Evolutionary conservation across 1,284 basidiomycete species (phyloP).

Genomic region (Crepidotus sp.): DNA sequence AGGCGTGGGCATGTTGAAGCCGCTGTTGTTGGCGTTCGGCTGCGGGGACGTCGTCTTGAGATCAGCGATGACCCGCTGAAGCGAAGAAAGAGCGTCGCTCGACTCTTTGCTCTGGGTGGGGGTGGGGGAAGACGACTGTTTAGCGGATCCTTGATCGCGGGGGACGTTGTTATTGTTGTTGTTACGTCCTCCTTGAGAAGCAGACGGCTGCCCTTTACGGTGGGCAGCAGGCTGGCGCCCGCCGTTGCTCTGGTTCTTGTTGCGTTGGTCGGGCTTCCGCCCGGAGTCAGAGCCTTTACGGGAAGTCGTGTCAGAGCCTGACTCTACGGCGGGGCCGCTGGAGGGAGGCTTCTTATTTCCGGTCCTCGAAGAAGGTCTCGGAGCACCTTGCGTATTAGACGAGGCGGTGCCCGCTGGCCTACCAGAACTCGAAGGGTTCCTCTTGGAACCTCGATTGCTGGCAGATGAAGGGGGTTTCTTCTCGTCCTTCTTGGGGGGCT

Average conservation of each 20-base stretch:
- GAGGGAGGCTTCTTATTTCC: conserved; percentile 50
- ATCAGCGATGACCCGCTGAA: conserved; percentile 77
- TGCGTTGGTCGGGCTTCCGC: conserved; percentile 50
- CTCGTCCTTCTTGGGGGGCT: conserved; percentile 56
- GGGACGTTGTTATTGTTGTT: conserved; percentile 25
- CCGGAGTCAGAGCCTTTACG: conserved; percentile 48
- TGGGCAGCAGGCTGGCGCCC: conserved; percentile 31
- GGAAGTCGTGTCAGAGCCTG: conserved; percentile 54
- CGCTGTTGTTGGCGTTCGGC: conserved; percentile 33
- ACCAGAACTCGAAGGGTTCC: conserved; percentile 45
- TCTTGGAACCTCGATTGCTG: conserved; percentile 45
- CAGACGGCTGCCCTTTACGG: conserved; percentile 48
- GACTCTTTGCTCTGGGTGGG: conserved; percentile 38
- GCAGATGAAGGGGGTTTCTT: conserved; percentile 45
- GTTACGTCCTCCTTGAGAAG: conserved; percentile 44
- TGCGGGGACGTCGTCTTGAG: conserved; percentile 63
- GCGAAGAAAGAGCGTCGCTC: conserved; percentile 67
- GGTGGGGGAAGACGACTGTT: conserved; percentile 40
- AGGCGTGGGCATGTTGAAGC: conserved; percentile 35
- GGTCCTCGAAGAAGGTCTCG: conserved; percentile 52
- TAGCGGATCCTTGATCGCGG: conserved; percentile 37
- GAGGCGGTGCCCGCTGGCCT: conserved; percentile 35
- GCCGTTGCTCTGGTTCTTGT: conserved; percentile 39
- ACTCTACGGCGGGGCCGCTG: conserved; percentile 41
- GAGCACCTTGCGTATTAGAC: conserved; percentile 33